Base-by-base conservation (phyloP, 148 eudicot species). In the Camellia sinensis region DNA sequence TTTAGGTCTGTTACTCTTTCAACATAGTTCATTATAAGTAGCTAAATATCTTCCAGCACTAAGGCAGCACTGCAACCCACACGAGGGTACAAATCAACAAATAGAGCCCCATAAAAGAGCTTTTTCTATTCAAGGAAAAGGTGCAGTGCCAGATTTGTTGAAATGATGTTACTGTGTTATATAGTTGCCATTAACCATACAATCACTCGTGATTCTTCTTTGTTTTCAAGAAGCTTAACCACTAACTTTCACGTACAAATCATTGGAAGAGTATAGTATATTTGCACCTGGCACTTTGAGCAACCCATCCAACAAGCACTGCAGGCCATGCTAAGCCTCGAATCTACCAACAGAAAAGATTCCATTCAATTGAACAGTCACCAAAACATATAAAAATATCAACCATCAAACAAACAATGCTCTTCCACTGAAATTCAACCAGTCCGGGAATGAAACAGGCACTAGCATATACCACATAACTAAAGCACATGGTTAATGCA, bases 241-340 rank as follows among this genome's bases (percentile, higher is more conserved):
- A 67, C 62, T 44, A 71, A 29, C 62, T 41, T 57, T 12, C 76
- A 41, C 37, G 37, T 53, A 71, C 18, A 64, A 19, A 19, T 44
- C 62, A 75, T 5, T 44, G n/a, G 57, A 41, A 80, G 52, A 76
- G 59, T 5, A 21, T 9, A 65, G 63, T 59, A 71, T 71, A 2
- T 74, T 66, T 81, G 77, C 65, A 97, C 99, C 99, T 97, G 80
- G 98, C 99, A 85, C 99, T 94, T 84, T 97, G 98, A 85, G 98
- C 97, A 83, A 97, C 93, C 98, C 94, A 94, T 84, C 99, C 98
- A 83, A 92, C 85, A 80, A 97, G 95, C 81, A 92, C 84, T 64
- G 98, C 98, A 76, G 99, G 99, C 99, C 99, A 97, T 83, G 99
- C 98, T 78, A 97, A 89, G 79, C 93, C 98, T 80, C 99, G 90